Evolutionary conservation across 2,329 filamentous ascomycete genomes (phyloP), one percentile per base, ranked within the genome.

Genomic region (Cercospora sesami): DNA sequence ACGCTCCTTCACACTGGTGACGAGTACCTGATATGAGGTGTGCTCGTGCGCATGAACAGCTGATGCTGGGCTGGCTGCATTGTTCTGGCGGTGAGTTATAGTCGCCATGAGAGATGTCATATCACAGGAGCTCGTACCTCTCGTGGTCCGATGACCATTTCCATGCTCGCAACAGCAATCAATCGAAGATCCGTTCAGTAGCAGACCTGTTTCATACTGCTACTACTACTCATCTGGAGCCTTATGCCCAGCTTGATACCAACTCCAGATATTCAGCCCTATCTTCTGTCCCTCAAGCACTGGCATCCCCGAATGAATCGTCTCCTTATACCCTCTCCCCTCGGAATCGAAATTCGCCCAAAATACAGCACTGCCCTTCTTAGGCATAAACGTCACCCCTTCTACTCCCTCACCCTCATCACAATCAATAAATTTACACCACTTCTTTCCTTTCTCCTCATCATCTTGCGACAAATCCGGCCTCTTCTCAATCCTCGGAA

Each of bases 261-360:
- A 89, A 77, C 84, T 88, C 87, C 87, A 89, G 69, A 89, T 87
- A 78, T 89, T 89, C 77, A 89, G 76, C 0, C 87, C 87, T 66
- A 89, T 82, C 79, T 89, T 89, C 42, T 78, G 81, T 2, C 87
- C 87, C 48, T 77, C 80, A 60, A 78, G 77, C 0, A 89, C 86
- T 8, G 87, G 86, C 73, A 88, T 79, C 5, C 86, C 86, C 53
- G 86, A 86, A 81, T 89, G 87, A 81, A 86, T 86, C 33, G 85
- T 86, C 77, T 89, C 86, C 66, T 81, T 79, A 73, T 86, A 87
- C 12, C 86, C 86, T 23, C 78, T 80, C 2, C 87, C 86, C 76
- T 88, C 85, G 0, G 79, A 69, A 45, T 83, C 79, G 66, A 89
- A 80, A 75, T 89, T 89, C 78, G 86, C 84, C 87, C 87, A 89